Evolutionary conservation across 805 yeast species (phyloP).

Genomic region (Maudiozyma barnettii): DNA sequence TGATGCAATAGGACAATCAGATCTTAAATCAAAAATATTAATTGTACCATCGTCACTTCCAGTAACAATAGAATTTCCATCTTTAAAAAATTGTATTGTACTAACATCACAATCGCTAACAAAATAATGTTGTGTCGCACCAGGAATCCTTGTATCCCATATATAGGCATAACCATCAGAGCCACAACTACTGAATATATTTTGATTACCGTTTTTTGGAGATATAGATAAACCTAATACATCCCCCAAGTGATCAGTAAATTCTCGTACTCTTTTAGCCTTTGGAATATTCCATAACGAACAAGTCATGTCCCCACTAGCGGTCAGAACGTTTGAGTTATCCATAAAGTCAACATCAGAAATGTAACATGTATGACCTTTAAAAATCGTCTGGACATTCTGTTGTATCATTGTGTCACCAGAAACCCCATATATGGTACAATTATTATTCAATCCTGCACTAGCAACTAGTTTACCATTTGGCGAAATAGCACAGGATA

Average conservation of each 20-base stretch:
- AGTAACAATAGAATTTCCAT: slow-evolving; percentile 57
- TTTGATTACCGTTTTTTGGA: slow-evolving; percentile 13
- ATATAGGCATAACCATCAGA: slow-evolving; percentile 59
- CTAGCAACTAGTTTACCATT: slow-evolving; percentile 58
- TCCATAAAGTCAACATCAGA: slow-evolving; percentile 63
- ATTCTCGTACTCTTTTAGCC: slow-evolving; percentile 44
- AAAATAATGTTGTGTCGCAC: slow-evolving; percentile 41
- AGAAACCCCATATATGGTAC: slow-evolving; percentile 53
- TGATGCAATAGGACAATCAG: slow-evolving; percentile 56
- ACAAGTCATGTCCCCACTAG: slow-evolving; percentile 77
- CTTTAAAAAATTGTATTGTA: slow-evolving; percentile 53
- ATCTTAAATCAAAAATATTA: slow-evolving; percentile 62
- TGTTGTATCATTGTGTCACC: slow-evolving; percentile 31
- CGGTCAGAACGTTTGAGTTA: slow-evolving; percentile 49
- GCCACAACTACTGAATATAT: slow-evolving; percentile 50
- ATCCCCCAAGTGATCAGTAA: slow-evolving; percentile 63
- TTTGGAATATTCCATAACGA: slow-evolving; percentile 69
- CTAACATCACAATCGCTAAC: slow-evolving; percentile 60
- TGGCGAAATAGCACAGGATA: slow-evolving; percentile 65
- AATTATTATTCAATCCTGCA: slow-evolving; percentile 75
- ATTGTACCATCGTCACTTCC: slow-evolving; percentile 76
- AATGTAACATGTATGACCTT: slow-evolving; percentile 78
- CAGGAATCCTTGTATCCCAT: slow-evolving; percentile 53
- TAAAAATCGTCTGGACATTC: slow-evolving; percentile 44
- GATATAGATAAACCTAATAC: slow-evolving; percentile 42